Percentiles rank a stretch among this genome's conserved stretches.
Conservation (phyloP, 345 rosid genomes). For the Capsella bursapastoris region DNA sequence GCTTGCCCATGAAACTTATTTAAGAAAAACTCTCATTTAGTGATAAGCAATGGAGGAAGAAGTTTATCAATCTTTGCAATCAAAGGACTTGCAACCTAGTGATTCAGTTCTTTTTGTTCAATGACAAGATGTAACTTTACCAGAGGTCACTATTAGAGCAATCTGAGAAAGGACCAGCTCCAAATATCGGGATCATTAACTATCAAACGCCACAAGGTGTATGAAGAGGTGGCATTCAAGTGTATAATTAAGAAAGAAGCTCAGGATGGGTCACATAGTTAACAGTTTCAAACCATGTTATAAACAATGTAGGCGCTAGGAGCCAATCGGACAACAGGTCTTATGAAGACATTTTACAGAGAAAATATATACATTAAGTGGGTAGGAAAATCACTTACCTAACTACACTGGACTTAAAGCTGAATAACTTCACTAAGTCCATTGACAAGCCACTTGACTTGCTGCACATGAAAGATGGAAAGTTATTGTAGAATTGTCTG, state of each 20-base stretch:
- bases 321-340: neutral
- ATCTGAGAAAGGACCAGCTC: constrained; percentile 14
- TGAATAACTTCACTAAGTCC: constrained; percentile 92
- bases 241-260: constrained; percentile 6
- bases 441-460: constrained; percentile 72
- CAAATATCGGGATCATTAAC: constrained; percentile 9
- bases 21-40: neutral
- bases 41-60: constrained; percentile 6
- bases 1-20: neutral
- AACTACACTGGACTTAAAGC: constrained; percentile 75
- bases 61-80: neutral
- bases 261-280: neutral
- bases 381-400: constrained; percentile 54
- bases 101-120: neutral
- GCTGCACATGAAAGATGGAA: constrained; percentile 48
- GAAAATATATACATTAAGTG: constrained; percentile 17
- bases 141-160: constrained; percentile 3
- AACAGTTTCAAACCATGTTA: constrained; percentile 7
- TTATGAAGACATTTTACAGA: neutral
- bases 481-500: neutral
- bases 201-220: constrained; percentile 17
- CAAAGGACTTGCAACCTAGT: constrained; percentile 13
- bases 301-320: neutral
- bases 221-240: neutral
- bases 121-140: constrained; percentile 11